Evolutionary conservation across 192 early-diverging fungal species (phyloP).

Genomic region (Glomus cerebriforme): DNA sequence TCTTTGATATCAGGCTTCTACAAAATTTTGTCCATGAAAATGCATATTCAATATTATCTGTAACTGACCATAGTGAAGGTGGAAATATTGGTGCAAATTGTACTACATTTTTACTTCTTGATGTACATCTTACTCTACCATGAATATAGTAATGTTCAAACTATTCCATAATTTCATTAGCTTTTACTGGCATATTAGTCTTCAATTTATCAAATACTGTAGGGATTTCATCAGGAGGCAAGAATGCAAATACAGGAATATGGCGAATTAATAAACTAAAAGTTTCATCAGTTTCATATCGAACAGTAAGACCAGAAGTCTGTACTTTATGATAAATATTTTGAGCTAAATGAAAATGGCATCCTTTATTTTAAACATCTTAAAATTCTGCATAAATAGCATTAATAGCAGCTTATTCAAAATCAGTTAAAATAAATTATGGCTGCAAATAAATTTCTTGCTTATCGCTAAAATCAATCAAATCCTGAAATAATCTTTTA

Average conservation of each 20-base stretch:
- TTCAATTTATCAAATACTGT: no score
- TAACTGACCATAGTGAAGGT: not conserved
- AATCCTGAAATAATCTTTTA: not conserved
- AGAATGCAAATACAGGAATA: not conserved
- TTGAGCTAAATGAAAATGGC: not conserved
- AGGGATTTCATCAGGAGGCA: not conserved
- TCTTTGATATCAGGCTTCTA: conserved; percentile 3
- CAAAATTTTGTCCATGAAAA: not conserved
- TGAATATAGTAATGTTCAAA: no score
- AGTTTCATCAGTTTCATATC: not conserved
- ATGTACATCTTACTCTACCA: not conserved
- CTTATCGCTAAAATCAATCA: not conserved
- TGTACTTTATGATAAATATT: not conserved
- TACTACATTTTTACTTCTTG: not conserved
- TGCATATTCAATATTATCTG: no score
- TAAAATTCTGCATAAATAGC: no score
- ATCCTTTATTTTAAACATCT: no score
- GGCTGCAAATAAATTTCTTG: no score
- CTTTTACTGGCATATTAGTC: no score
- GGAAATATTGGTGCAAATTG: not conserved
- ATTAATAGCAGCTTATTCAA: no score
- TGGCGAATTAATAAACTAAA: no score
- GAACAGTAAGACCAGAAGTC: not conserved
- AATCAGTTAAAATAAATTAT: no score
- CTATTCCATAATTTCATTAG: no score